A percentile compares a stretch with the other conserved stretches of the same genome.
Conservation (phyloP, 305 asterid species). For the Petunia hybrid region DNA sequence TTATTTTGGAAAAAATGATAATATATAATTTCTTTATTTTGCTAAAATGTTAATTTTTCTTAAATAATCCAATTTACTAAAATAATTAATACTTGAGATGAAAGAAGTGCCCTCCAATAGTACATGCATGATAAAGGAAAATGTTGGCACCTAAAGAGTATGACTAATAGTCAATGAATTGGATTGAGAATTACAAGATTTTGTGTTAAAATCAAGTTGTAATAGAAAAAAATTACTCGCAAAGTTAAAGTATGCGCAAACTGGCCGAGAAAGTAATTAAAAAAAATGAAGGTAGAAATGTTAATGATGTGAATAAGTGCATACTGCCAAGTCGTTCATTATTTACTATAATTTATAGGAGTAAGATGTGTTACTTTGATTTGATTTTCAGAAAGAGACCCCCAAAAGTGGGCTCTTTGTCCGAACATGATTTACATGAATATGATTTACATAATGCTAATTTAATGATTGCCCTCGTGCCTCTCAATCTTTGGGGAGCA, state of each 20-base stretch:
- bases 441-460: conserved; percentile 28
- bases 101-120: no score
- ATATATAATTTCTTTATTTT: not conserved
- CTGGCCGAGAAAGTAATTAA: not conserved
- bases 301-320: conserved; percentile 30
- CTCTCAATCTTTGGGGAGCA: conserved; percentile 48
- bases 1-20: no score
- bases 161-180: no score
- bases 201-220: no score
- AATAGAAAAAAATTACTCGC: no score
- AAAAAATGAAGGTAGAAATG: not conserved
- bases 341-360: not conserved
- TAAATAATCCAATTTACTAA: not conserved
- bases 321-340: conserved; percentile 16
- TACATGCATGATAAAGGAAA: no score
- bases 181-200: no score
- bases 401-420: conserved; percentile 17
- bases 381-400: conserved; percentile 20
- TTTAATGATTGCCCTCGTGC: conserved; percentile 77
- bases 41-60: not conserved
- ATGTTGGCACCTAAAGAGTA: no score
- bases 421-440: conserved; percentile 18
- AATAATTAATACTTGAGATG: not conserved
- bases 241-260: no score
- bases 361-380: not conserved